phyloP scores from a whole-genome alignment of 1,284 basidiomycete genomes.

The Clitocybe nebularis region DNA sequence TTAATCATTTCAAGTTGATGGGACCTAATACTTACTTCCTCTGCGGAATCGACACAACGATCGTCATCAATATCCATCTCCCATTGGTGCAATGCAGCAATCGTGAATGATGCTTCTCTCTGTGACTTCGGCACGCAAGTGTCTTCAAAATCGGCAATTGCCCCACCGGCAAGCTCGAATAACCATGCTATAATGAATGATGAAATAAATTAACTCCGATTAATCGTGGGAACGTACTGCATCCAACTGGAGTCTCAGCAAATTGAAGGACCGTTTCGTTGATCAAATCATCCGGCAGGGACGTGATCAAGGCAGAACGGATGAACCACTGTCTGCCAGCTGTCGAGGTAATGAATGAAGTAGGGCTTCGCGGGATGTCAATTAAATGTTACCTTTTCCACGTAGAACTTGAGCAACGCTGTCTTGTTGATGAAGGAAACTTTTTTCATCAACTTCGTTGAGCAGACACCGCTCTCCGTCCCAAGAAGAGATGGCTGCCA shows the following conservation, averaged over 20 bases:
- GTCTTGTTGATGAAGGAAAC: constrained; percentile 84
- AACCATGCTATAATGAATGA: constrained; percentile 67
- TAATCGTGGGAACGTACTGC: constrained; percentile 56
- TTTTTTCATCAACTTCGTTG: constrained; percentile 88
- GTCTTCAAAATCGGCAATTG: constrained; percentile 69
- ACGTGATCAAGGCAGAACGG: constrained; percentile 73
- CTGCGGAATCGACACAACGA: constrained; percentile 74
- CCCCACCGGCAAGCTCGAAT: constrained; percentile 85
- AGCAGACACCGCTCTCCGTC: constrained; percentile 76
- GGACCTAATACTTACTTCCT: constrained; percentile 50
- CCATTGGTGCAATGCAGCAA: constrained; percentile 92
- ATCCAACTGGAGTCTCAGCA: constrained; percentile 77
- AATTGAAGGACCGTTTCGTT: constrained; percentile 81
- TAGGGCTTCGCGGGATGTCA: constrained; percentile 8
- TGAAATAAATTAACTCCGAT: constrained; percentile 2
- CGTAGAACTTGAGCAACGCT: constrained; percentile 86
- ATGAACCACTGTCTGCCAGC: constrained; percentile 88
- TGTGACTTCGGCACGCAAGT: constrained; percentile 73
- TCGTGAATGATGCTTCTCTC: constrained; percentile 77
- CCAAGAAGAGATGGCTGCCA: constrained; percentile 84
- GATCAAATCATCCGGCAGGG: constrained; percentile 82
- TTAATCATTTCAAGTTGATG: constrained; percentile 1
- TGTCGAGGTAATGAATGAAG: constrained; percentile 21
- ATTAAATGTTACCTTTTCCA: constrained; percentile 55
- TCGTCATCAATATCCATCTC: constrained; percentile 77